Conservation (phyloP, 1,284 basidiomycete species). For the Calocybe gambosa region DNA sequence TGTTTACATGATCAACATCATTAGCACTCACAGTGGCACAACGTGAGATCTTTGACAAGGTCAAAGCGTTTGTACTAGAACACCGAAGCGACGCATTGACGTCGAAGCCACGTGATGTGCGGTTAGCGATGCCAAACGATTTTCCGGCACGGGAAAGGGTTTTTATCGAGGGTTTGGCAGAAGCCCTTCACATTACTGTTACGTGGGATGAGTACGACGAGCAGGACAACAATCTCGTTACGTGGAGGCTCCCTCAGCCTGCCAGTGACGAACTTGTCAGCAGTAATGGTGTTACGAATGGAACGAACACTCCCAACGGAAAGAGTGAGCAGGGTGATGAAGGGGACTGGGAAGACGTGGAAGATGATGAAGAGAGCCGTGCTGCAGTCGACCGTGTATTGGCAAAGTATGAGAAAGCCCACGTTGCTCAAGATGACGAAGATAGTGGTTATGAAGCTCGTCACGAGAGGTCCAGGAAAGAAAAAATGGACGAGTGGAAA, state of each 20-base stretch:
- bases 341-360: conserved; percentile 32
- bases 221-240: conserved; percentile 70
- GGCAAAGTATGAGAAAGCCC: conserved; percentile 84
- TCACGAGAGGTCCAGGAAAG: conserved; percentile 65
- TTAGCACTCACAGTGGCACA: conserved; percentile 73
- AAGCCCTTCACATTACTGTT: conserved; percentile 69
- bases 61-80: conserved; percentile 69
- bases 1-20: neutral
- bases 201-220: conserved; percentile 91
- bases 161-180: conserved; percentile 72
- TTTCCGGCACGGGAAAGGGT: conserved; percentile 73
- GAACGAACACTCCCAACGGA: conserved; percentile 8
- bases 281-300: conserved; percentile 17
- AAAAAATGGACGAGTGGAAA: conserved; percentile 94
- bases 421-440: conserved; percentile 61
- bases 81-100: conserved; percentile 35
- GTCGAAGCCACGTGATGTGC: conserved; percentile 31
- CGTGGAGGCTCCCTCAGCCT: conserved; percentile 55
- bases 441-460: conserved; percentile 73
- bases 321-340: conserved; percentile 19
- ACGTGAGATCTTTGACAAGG: conserved; percentile 67
- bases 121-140: conserved; percentile 66
- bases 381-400: conserved; percentile 80
- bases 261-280: conserved; percentile 21
- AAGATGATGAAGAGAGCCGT: conserved; percentile 53